Conservation (phyloP, 2,329 filamentous ascomycete species). For the Xylariaceae sp. region DNA sequence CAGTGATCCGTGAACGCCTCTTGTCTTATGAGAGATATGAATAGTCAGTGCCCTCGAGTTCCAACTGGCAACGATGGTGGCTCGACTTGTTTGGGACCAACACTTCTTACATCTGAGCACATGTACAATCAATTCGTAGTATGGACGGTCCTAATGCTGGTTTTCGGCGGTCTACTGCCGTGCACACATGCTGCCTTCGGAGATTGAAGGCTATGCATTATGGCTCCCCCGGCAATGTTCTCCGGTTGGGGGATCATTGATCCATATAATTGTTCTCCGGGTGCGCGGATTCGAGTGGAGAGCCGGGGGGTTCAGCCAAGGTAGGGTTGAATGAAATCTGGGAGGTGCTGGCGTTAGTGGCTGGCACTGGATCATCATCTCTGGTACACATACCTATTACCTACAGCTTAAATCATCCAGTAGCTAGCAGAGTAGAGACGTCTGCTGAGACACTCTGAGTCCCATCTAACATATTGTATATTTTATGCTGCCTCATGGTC, state of each 20-base stretch:
- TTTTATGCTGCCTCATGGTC: too few species aligned
- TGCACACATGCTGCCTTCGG: neutral
- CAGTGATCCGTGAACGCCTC: neutral
- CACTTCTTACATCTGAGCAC: neutral
- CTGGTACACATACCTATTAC: too few species aligned
- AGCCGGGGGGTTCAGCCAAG: slow-evolving; percentile 6
- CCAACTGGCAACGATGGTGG: neutral
- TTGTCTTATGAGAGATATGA: neutral
- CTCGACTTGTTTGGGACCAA: neutral
- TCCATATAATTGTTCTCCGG: slow-evolving; percentile 8
- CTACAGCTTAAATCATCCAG: too few species aligned
- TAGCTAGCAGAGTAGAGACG: slow-evolving; percentile 8
- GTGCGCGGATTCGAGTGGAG: slow-evolving; percentile 10
- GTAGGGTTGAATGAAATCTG: slow-evolving; percentile 10
- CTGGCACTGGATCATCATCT: slow-evolving; percentile 6
- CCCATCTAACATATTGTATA: neutral
- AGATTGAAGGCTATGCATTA: neutral
- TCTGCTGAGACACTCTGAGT: slow-evolving; percentile 1
- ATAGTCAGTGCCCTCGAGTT: neutral
- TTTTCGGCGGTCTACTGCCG: neutral
- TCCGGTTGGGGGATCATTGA: slow-evolving; percentile 9
- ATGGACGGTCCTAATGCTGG: slow-evolving; percentile 16
- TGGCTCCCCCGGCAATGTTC: neutral
- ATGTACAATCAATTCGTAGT: slow-evolving; percentile 10
- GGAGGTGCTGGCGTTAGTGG: slow-evolving; percentile 16